A percentile compares a stretch with the other conserved stretches of the same genome.
Evolutionary conservation across 805 yeast species (phyloP).

Genomic region (Metschnikowia aberdeeniae): DNA sequence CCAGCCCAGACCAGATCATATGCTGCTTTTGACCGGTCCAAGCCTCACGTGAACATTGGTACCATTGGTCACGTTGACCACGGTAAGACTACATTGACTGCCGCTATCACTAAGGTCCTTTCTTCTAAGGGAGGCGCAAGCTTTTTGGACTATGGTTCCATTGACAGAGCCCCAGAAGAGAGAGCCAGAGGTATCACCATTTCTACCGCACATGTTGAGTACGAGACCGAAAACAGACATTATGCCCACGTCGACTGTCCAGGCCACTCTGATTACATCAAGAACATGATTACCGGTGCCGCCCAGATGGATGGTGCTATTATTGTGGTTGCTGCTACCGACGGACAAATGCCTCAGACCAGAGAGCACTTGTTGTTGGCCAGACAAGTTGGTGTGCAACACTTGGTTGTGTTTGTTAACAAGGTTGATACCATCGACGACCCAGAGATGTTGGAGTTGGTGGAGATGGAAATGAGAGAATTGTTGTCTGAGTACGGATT

Average conservation of each 20-base stretch:
- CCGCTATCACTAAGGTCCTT: constrained; percentile 95
- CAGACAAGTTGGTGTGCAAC: constrained; percentile 98
- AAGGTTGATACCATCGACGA: constrained; percentile 97
- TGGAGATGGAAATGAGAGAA: constrained; percentile 99
- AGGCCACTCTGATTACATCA: constrained; percentile 98
- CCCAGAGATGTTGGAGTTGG: constrained; percentile 98
- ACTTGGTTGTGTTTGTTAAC: constrained; percentile 95
- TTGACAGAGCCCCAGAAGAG: constrained; percentile 98
- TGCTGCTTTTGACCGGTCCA: constrained; percentile 88
- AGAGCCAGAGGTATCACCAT: constrained; percentile 99
- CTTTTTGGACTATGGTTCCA: constrained; percentile 88
- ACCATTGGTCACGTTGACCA: constrained; percentile 99
- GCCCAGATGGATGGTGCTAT: constrained; percentile 99
- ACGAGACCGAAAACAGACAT: constrained; percentile 91
- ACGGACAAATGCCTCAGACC: constrained; percentile 99
- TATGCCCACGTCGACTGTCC: constrained; percentile 98
- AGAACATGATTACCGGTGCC: constrained; percentile 99
- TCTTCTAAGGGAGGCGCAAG: constrained; percentile 86
- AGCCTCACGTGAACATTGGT: constrained; percentile 96
- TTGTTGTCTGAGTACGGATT: constrained; percentile 86
- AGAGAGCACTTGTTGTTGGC: constrained; percentile 98
- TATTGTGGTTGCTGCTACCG: constrained; percentile 98
- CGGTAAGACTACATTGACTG: constrained; percentile 97
- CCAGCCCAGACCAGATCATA: constrained; percentile 33
- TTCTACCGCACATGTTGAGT: constrained; percentile 96